Percentiles rank a stretch among this genome's conserved stretches.
These are phyloP conservation scores for Eudorina sp. DNA, from an alignment of 139 green algal species.

Conservation along the genomic window DNA sequence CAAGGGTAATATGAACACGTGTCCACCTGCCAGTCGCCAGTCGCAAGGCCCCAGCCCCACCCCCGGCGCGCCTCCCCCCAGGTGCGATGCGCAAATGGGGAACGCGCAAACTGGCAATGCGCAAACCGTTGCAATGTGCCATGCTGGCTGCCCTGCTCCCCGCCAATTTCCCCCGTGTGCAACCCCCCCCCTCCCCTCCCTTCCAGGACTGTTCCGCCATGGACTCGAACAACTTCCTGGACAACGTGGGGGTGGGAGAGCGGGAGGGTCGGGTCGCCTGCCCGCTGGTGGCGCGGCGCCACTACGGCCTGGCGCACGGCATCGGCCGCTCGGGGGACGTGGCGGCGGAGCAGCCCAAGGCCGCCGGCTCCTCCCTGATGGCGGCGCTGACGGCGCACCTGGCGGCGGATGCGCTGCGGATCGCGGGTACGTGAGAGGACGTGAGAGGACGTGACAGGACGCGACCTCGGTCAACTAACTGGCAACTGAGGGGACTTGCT, in stretches of 20 bases:
- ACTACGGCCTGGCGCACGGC: conserved; percentile 92
- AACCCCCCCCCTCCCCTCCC: neutral
- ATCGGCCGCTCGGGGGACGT: conserved; percentile 94
- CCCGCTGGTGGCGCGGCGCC: conserved; percentile 79
- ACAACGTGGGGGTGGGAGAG: conserved; percentile 93
- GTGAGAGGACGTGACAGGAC: no score
- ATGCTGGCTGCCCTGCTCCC: no score
- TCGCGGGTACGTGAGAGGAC: conserved; percentile 64
- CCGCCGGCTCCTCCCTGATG: conserved; percentile 92
- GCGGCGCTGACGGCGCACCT: conserved; percentile 82
- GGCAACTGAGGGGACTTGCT: no score
- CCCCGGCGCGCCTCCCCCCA: no score
- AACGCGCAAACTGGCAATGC: no score
- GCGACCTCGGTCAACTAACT: no score
- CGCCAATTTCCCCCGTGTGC: no score
- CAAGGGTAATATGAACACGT: no score
- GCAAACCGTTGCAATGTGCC: no score
- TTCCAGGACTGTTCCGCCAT: conserved; percentile 90
- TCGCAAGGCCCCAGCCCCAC: no score
- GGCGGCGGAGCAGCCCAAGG: conserved; percentile 96
- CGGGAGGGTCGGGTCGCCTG: conserved; percentile 90
- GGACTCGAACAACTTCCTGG: conserved; percentile 98
- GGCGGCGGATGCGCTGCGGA: conserved; percentile 80
- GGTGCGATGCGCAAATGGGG: no score
- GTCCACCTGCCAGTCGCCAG: no score